phyloP scores from a whole-genome alignment of 768 basidiomycete genomes.

The Myochromella boudieri region DNA sequence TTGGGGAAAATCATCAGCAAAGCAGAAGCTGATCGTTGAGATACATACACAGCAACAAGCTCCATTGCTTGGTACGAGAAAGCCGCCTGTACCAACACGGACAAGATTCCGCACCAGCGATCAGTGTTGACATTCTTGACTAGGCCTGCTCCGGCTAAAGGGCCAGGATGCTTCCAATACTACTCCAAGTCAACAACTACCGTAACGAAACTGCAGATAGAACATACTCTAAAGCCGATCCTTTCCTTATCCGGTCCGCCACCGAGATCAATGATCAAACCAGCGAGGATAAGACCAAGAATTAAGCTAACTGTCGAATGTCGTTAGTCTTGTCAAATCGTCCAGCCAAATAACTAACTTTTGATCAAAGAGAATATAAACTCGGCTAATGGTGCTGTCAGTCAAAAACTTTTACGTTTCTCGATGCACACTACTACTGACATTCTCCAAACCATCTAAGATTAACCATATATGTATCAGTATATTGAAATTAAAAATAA shows the following conservation, averaged over 20 bases:
- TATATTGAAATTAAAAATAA: too few relatives aligned
- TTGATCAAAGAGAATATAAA: constrained; percentile 69
- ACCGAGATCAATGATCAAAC: constrained; percentile 75
- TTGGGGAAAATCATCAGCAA: constrained; percentile 7
- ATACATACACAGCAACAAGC: constrained; percentile 60
- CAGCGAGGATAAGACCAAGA: constrained; percentile 56
- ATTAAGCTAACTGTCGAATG: constrained; percentile 52
- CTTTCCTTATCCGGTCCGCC: constrained; percentile 69
- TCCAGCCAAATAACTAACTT: constrained; percentile 34
- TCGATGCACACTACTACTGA: too few relatives aligned
- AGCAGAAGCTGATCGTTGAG: background rate
- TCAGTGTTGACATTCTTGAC: constrained; percentile 43
- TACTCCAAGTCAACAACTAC: constrained; percentile 18
- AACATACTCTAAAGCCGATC: constrained; percentile 62
- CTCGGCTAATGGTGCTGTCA: constrained; percentile 42
- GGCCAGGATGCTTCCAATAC: constrained; percentile 77
- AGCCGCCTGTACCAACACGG: constrained; percentile 50
- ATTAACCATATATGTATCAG: too few relatives aligned
- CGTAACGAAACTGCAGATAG: constrained; percentile 18
- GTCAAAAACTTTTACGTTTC: too few relatives aligned
- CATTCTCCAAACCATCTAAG: constrained; percentile 65
- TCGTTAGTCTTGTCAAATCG: background rate
- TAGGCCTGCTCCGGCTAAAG: constrained; percentile 42
- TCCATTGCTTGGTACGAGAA: constrained; percentile 84
- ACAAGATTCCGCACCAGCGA: constrained; percentile 44